These are phyloP conservation scores for Dactylellina drechsleri DNA, from an alignment of 2,329 filamentous ascomycete genomes.

Conservation along the genomic window DNA sequence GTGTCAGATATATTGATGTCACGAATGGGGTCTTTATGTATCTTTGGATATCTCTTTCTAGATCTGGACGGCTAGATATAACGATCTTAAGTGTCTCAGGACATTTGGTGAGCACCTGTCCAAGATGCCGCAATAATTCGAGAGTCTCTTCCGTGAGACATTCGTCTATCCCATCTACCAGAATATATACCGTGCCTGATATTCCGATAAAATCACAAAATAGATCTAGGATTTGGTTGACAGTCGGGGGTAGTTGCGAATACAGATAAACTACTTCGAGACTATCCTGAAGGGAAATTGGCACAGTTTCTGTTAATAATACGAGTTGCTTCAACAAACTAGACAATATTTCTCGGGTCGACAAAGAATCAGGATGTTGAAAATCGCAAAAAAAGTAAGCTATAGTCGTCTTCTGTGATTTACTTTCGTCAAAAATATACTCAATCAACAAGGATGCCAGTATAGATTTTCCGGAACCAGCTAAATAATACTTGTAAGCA, in stretches of 20 bases:
- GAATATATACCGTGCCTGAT: constrained; percentile 22
- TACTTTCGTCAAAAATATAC: constrained; percentile 24
- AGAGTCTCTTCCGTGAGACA: constrained; percentile 37
- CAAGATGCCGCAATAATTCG: constrained; percentile 30
- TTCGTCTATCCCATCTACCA: constrained; percentile 57
- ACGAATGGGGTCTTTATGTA: constrained; percentile 38
- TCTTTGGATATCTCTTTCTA: constrained; percentile 46
- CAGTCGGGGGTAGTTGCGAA: constrained; percentile 23
- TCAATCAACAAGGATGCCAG: constrained; percentile 50
- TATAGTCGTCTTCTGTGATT: constrained; percentile 16
- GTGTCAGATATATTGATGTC: constrained; percentile 47
- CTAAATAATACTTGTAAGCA: constrained; percentile 12
- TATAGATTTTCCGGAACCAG: constrained; percentile 56
- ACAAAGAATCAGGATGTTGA: constrained; percentile 25
- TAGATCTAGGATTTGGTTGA: constrained; percentile 28
- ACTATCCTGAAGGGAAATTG: neutral
- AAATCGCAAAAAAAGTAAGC: constrained; percentile 56
- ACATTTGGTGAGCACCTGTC: neutral
- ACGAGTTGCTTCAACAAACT: constrained; percentile 55
- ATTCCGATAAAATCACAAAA: neutral
- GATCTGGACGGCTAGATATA: constrained; percentile 58
- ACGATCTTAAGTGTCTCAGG: constrained; percentile 57
- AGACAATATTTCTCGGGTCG: constrained; percentile 32
- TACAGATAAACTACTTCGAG: constrained; percentile 35
- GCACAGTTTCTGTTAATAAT: constrained; percentile 17